These are phyloP conservation scores for Roridomyces roridus DNA, from an alignment of 768 basidiomycete species.

Conservation along the genomic window DNA sequence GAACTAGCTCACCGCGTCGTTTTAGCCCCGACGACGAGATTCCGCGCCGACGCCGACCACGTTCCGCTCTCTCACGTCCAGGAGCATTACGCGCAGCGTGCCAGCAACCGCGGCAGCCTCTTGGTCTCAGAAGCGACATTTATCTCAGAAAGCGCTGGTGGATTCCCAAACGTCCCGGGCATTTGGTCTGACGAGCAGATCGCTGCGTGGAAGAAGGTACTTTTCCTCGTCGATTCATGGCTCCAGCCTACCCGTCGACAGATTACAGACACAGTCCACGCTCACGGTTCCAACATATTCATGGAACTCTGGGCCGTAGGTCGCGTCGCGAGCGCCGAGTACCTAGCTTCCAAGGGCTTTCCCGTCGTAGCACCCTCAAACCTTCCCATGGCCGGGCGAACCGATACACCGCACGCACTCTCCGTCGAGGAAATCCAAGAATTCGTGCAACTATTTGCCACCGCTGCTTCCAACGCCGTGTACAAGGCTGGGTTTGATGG, in stretches of 20 bases:
- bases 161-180: slow-evolving; percentile 41
- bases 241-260: neutral
- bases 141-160: slow-evolving; percentile 38
- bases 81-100: slow-evolving; percentile 35
- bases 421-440: slow-evolving; percentile 40
- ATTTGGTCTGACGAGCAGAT: slow-evolving; percentile 52
- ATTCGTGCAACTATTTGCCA: no score
- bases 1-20: slow-evolving; percentile 50
- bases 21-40: slow-evolving; percentile 35
- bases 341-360: slow-evolving; percentile 34
- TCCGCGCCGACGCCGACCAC: slow-evolving; percentile 15
- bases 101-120: slow-evolving; percentile 36
- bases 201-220: slow-evolving; percentile 49
- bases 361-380: slow-evolving; percentile 36
- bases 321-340: slow-evolving; percentile 30
- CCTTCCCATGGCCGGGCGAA: slow-evolving; percentile 15
- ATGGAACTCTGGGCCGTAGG: slow-evolving; percentile 58
- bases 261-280: slow-evolving; percentile 24
- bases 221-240: slow-evolving; percentile 1
- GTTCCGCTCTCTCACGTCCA: slow-evolving; percentile 9
- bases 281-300: slow-evolving; percentile 41
- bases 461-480: no score
- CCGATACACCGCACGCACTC: slow-evolving; percentile 32
- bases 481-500: no score
- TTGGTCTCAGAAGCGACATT: slow-evolving; percentile 46